Evolutionary conservation across 2,329 filamentous ascomycete genomes (phyloP), one percentile per base, ranked within the genome.

Genomic region (Xylaria sp.): DNA sequence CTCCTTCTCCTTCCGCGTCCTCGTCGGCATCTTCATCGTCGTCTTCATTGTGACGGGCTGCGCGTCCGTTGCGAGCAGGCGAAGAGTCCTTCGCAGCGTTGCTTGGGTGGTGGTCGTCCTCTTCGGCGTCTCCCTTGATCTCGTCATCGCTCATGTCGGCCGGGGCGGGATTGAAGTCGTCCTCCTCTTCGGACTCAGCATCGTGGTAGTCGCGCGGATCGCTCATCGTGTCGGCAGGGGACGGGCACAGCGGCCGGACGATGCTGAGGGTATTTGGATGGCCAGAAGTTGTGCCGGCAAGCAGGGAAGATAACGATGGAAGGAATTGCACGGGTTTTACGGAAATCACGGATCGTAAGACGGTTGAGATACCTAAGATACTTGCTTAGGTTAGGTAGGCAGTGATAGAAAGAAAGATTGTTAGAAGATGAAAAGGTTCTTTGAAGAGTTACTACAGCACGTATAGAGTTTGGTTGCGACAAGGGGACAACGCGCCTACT

Each of bases 101-200:
- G 33, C 66, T 68, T 6, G 27, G 73, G 17, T 73, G 73, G 13
- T 74, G 55, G 33, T 72, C 70, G 43, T 66, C 57, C 48, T 79
- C 78, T 15, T 73, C 73, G 4, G 73, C 58, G 54, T 72, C 69
- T 40, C 64, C 55, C 56, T 80, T 78, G 66, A 81, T 83, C 62
- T 92, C 90, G 51, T 87, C 88, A 67, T 94, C 91, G 3, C 91
- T 95, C 33, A 86, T 72, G 60, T 92, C 86, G 62, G 86, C 89
- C 19, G 90, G 89, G 49, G 84, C 87, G 52, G 93, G 93, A 75
- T 97, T 96, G 83, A 97, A 97, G 75, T 94, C 90, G 63, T 91
- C 89, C 70, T 96, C 93, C 52, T 95, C 91, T 58, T 91, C 90
- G 62, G 85, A 88, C 63, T 88, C 86, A 70, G 63, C 59, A 10